Evolutionary conservation across 768 basidiomycete genomes (phyloP), one percentile per base, ranked within the genome.

Genomic region (Multifurca ochricompacta): DNA sequence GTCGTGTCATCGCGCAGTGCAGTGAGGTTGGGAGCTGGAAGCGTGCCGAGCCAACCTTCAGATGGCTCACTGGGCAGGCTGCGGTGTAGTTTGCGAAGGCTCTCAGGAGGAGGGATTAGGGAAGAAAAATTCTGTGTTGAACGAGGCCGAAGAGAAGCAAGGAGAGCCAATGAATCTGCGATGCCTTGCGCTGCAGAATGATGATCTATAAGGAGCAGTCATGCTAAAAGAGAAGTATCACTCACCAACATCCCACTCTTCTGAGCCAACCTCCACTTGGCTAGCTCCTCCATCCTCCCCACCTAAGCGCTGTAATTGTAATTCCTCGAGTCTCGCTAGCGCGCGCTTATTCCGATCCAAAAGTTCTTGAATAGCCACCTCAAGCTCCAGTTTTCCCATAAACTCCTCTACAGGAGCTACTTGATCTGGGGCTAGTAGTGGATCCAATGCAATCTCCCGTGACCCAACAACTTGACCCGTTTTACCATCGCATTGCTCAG

Each of bases 181-280:
- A 91, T 88, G 51, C 79, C 74, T 66, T 85, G 81, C 19, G 89
- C 90, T 91, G 64, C 35, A 40, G 9, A 19, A 23, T 5, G n/a
- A 9, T 25, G 13, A 9, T 23, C 16, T 28, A 6, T 18, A n/a
- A 35, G 27, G 31, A 11, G 32, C 4, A 44, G 42, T 19, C 16
- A 37, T 16, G 9, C 10, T 18, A 30, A 25, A 21, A 42, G 53
- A 59, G 34, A 41, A 27, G 52, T 42, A 25, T 23, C 4, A 50
- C 83, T 60, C 64, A 90, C 89, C 90, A 56, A 78, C 79, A 60
- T 87, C 82, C 85, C 85, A 89, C 66, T 92, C 89, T 67, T 90
- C 88, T 10, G 85, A 85, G 31, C 76, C 84, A 64, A 81, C 77
- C 64, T 81, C 76, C 3, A 81, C 80, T 10, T 56, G 54, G 49